These are phyloP conservation scores for Claviceps cyperi DNA, from an alignment of 2,329 filamentous ascomycete species.

Conservation along the genomic window DNA sequence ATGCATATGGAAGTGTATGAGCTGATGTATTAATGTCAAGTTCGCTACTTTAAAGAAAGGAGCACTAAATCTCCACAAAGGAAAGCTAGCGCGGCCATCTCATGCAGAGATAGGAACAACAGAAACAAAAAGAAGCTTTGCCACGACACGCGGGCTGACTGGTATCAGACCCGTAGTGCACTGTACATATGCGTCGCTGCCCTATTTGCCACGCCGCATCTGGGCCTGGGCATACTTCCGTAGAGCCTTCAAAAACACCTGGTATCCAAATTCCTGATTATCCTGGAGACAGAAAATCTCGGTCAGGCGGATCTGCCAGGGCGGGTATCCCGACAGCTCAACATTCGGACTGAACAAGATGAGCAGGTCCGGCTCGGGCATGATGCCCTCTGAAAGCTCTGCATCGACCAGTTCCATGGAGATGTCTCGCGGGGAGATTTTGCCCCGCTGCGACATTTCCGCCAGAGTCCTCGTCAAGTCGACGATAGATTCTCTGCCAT, in stretches of 20 bases:
- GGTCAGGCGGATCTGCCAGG: conserved; percentile 88
- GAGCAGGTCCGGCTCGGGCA: conserved; percentile 79
- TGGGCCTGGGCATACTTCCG: conserved; percentile 76
- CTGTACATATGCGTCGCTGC: not conserved
- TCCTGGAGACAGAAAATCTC: conserved; percentile 78
- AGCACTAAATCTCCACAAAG: conserved; percentile 3
- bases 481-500: conserved; percentile 85
- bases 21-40: not conserved
- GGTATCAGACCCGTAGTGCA: not conserved
- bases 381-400: conserved; percentile 66
- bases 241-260: conserved; percentile 76
- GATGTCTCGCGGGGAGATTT: conserved; percentile 70
- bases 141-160: not conserved
- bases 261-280: conserved; percentile 78
- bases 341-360: conserved; percentile 76
- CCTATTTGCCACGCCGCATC: conserved; percentile 64
- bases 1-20: not conserved
- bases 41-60: not conserved
- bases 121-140: not conserved
- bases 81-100: conserved; percentile 1
- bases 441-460: conserved; percentile 85
- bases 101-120: not conserved
- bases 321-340: conserved; percentile 80
- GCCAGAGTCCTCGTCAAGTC: conserved; percentile 88
- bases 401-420: conserved; percentile 76